phyloP scores from a whole-genome alignment of 1,139 yeast genomes.

The Pichia sp. region DNA sequence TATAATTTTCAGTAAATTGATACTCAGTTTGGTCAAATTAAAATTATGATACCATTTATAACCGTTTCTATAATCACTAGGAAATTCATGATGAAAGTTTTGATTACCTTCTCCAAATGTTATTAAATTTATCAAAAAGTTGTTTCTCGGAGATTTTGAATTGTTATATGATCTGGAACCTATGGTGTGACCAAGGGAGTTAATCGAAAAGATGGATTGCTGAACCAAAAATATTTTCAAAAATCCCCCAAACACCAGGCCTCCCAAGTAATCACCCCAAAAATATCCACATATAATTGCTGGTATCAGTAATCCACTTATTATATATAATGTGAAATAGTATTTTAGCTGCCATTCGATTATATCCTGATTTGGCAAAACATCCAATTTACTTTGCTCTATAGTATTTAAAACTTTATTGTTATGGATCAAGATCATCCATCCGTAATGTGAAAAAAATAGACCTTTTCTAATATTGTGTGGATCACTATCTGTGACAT shows the following conservation, averaged over 20 bases:
- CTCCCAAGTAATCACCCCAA: conserved; percentile 44
- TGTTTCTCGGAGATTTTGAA: conserved; percentile 47
- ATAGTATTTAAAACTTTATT: conserved; percentile 29
- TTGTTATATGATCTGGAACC: conserved; percentile 60
- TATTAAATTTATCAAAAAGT: conserved; percentile 37
- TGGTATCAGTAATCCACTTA: conserved; percentile 45
- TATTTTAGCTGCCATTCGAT: conserved; percentile 52
- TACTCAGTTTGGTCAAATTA: conserved; percentile 63
- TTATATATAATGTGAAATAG: conserved; percentile 35
- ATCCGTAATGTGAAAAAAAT: conserved; percentile 55
- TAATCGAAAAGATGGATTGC: conserved; percentile 47
- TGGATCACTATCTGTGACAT: conserved; percentile 56
- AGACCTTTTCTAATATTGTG: conserved; percentile 54
- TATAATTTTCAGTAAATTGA: conserved; percentile 32
- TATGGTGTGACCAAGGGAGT: conserved; percentile 53
- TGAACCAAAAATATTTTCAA: conserved; percentile 44
- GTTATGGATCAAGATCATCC: conserved; percentile 52
- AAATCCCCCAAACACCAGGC: conserved; percentile 56
- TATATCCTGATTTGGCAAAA: conserved; percentile 29
- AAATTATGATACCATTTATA: conserved; percentile 38
- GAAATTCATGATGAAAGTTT: conserved; percentile 69
- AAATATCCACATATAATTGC: conserved; percentile 33
- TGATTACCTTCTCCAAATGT: conserved; percentile 64
- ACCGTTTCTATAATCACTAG: conserved; percentile 56
- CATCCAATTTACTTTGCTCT: conserved; percentile 29